These are phyloP conservation scores for Aspergillus quadricinctus DNA, from an alignment of 2,329 filamentous ascomycete species.

Conservation along the genomic window DNA sequence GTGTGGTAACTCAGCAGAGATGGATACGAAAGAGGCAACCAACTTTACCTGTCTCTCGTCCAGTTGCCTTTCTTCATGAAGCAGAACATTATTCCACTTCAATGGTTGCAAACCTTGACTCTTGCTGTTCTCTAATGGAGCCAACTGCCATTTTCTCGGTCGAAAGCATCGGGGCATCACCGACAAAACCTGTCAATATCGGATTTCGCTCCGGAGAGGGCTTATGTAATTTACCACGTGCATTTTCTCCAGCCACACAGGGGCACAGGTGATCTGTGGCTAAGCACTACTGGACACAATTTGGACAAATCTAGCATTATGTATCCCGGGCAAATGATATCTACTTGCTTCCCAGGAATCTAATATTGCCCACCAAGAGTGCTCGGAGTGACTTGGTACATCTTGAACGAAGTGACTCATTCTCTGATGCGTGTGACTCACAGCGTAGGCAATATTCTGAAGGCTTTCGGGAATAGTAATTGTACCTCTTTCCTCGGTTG, in stretches of 20 bases:
- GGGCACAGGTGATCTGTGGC: not conserved
- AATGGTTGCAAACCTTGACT: not conserved
- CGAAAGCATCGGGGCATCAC: not conserved
- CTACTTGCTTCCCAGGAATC: not conserved
- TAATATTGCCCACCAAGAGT: not conserved
- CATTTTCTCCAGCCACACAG: not conserved
- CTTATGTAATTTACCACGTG: not conserved
- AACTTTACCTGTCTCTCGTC: too few relatives aligned
- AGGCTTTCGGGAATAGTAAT: slow-evolving; percentile 10
- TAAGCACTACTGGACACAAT: not conserved
- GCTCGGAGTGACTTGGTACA: not conserved
- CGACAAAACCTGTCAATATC: not conserved
- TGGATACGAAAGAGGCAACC: not conserved
- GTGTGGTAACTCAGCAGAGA: not conserved
- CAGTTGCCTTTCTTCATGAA: not conserved
- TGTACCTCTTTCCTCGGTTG: slow-evolving; percentile 5
- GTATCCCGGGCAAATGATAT: not conserved
- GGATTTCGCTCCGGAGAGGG: not conserved
- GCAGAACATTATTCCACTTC: not conserved
- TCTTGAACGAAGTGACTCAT: not conserved
- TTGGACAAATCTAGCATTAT: not conserved
- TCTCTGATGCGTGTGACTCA: slow-evolving; percentile 17
- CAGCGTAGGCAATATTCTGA: slow-evolving; percentile 10
- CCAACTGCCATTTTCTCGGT: not conserved
- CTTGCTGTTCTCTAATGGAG: not conserved